Evolutionary conservation across 2,329 filamentous ascomycete genomes (phyloP).

Genomic region (Didymella pomorum): DNA sequence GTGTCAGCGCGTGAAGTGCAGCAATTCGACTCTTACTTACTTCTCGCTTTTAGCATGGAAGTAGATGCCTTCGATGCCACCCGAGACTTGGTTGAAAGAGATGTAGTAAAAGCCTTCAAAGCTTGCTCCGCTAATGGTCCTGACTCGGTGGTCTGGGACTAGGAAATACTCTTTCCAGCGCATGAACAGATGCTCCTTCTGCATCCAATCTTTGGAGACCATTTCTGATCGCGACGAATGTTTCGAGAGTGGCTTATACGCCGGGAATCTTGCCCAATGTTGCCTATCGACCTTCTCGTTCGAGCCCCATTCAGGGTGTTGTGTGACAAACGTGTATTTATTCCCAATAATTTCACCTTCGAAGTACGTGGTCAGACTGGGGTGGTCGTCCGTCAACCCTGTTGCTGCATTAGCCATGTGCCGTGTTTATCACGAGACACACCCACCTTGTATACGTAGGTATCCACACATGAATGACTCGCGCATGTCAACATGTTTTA

Average conservation of each 20-base stretch:
- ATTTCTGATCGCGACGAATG: slow-evolving; percentile 67
- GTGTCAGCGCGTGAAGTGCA: slow-evolving; percentile 27
- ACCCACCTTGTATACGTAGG: slow-evolving; percentile 87
- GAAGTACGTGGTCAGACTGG: slow-evolving; percentile 97
- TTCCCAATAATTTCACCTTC: slow-evolving; percentile 97
- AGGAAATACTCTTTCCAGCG: slow-evolving; percentile 99
- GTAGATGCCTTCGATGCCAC: slow-evolving; percentile 90
- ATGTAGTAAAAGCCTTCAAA: slow-evolving; percentile 99
- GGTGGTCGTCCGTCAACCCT: slow-evolving; percentile 95
- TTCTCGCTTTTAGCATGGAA: slow-evolving; percentile 98
- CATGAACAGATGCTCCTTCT: slow-evolving; percentile 95
- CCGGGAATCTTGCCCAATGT: slow-evolving; percentile 90
- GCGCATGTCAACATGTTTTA: slow-evolving; percentile 93
- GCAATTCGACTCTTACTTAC: slow-evolving; percentile 61
- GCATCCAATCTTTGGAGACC: slow-evolving; percentile 72
- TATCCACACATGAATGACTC: slow-evolving; percentile 97
- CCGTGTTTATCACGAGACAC: not conserved
- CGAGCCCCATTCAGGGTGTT: slow-evolving; percentile 89
- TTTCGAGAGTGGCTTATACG: slow-evolving; percentile 79
- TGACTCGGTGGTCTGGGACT: slow-evolving; percentile 91
- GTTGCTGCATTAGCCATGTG: slow-evolving; percentile 27
- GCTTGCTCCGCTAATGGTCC: slow-evolving; percentile 90
- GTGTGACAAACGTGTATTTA: slow-evolving; percentile 92
- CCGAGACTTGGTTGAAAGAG: slow-evolving; percentile 92
- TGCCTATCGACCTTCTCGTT: slow-evolving; percentile 89